These are phyloP conservation scores for Penicillium verrucosum DNA, from an alignment of 2,329 filamentous ascomycete genomes.

Conservation along the genomic window DNA sequence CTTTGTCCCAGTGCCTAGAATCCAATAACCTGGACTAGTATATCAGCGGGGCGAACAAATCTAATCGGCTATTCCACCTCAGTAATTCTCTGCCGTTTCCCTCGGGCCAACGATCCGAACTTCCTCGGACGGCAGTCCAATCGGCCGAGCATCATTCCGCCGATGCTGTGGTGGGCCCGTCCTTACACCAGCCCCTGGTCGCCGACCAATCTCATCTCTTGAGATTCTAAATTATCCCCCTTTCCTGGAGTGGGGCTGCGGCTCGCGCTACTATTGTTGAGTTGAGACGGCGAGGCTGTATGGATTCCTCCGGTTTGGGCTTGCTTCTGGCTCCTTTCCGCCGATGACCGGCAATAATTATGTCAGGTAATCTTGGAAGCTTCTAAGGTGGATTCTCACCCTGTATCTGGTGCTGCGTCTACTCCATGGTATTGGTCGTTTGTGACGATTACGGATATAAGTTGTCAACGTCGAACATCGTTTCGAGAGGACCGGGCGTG, in stretches of 20 bases:
- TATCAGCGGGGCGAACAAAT: slow-evolving; percentile 6
- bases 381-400: background rate
- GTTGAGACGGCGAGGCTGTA: background rate
- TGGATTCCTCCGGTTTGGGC: slow-evolving; percentile 16
- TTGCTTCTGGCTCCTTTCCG: slow-evolving; percentile 3
- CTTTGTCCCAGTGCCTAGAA: background rate
- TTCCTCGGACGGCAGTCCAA: slow-evolving; percentile 6
- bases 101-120: slow-evolving; percentile 13
- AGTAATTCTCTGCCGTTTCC: slow-evolving; percentile 19
- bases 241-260: slow-evolving; percentile 1
- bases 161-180: background rate
- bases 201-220: slow-evolving; percentile 7
- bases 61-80: slow-evolving; percentile 20
- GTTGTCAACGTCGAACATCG: background rate
- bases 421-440: background rate
- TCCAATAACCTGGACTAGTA: background rate
- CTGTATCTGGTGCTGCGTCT: background rate
- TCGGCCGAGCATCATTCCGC: background rate
- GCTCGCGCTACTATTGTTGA: slow-evolving; percentile 9
- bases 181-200: background rate
- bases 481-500: background rate
- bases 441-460: slow-evolving; percentile 6
- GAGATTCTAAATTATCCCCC: background rate
- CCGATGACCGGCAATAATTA: slow-evolving; percentile 22
- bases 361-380: background rate